Base-by-base conservation (phyloP, 768 basidiomycete species). In the Serpula lacrymans region DNA sequence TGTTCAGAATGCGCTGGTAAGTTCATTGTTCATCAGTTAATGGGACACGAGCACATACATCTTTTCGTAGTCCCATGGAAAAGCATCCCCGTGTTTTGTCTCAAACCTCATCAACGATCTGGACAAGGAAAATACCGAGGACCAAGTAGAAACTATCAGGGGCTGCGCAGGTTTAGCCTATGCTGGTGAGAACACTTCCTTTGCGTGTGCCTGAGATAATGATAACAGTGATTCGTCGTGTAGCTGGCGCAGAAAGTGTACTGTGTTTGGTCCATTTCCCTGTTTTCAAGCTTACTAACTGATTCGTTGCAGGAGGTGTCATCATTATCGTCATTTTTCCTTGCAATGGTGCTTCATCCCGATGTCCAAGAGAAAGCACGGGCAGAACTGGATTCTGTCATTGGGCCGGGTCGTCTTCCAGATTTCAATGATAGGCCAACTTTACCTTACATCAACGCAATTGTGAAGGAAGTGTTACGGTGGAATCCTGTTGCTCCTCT, bases 151-250 rank as follows among this genome's bases (percentile, higher is more conserved):
- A 34, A 49, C 62, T 4, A 58, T 70, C 34, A 71, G 55, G 43
- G 67, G 68, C 27, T 68, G 65, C 29, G 69, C 70, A 23, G 73
- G 69, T 0, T 70, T 74, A 4, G 59, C 76, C 11, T 79, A 78
- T 32, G 67, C 68, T 5, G 69, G 70, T 70, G 34, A 46, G 62
- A 14, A 8, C 39, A n/a, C 7, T 14, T 4, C n/a, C 30, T n/a
- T 35, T 14, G 27, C 7, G 24, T 36, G 3, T 25, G n/a, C n/a
- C n/a, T n/a, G n/a, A n/a, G n/a, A n/a, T n/a, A n/a, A n/a, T n/a
- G n/a, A n/a, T n/a, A n/a, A n/a, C 17, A 16, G 14, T 9, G 25
- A 27, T 20, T 18, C 9, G 16, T 29, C 24, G 12, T 13, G 24
- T 26, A 69, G 67, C 71, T 38, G 70, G 72, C 8, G 65, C 71